Percentiles rank a stretch among this genome's conserved stretches.
These are phyloP conservation scores for Diaporthe caulivora DNA, from an alignment of 2,329 filamentous ascomycete species.

Conservation along the genomic window DNA sequence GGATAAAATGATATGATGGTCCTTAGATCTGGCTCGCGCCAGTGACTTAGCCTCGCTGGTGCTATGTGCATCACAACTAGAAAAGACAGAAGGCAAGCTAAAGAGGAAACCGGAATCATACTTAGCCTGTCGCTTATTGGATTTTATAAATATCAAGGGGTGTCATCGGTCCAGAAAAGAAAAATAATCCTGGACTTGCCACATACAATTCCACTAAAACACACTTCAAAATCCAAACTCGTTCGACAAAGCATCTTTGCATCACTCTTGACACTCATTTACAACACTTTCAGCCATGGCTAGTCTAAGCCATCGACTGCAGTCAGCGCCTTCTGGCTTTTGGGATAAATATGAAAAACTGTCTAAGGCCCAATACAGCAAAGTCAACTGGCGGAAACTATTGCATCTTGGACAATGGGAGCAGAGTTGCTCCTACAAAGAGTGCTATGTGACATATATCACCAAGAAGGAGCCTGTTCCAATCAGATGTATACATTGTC, in stretches of 20 bases:
- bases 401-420: background rate
- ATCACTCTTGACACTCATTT: background rate
- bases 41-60: too few species aligned
- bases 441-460: background rate
- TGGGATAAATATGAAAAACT: background rate
- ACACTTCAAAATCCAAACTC: background rate
- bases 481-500: background rate
- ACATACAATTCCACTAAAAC: background rate
- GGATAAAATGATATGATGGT: too few species aligned
- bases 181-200: background rate
- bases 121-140: too few species aligned
- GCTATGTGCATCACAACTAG: too few species aligned
- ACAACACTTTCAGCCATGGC: background rate
- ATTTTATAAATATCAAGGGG: too few species aligned
- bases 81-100: too few species aligned
- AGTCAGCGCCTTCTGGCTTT: background rate
- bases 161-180: too few species aligned
- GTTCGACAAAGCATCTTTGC: background rate
- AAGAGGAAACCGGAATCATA: too few species aligned
- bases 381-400: background rate
- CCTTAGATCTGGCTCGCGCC: too few species aligned
- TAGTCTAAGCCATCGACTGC: background rate
- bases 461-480: background rate
- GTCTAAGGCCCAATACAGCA: background rate
- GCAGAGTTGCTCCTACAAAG: background rate